Evolutionary conservation across 2,329 filamentous ascomycete genomes (phyloP), one percentile per base, ranked within the genome.

Genomic region (Alternaria viburni): DNA sequence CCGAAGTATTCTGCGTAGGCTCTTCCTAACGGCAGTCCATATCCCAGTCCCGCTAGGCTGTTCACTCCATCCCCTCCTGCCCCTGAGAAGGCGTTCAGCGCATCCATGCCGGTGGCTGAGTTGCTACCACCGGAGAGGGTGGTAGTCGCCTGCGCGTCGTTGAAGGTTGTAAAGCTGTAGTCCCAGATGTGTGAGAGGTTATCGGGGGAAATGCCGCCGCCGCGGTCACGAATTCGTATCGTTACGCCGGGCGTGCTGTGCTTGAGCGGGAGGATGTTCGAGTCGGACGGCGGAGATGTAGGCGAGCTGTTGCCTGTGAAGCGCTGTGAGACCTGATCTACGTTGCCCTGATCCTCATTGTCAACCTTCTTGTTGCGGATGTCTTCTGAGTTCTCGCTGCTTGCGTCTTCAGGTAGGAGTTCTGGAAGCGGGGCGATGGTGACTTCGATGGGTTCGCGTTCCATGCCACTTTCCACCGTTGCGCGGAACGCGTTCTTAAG

Each of bases 1-100:
- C 96, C 96, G 83, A 99, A 99, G 74, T 98, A 99, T 83, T 99
- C 95, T 1, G 96, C 96, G 76, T 99, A 99, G 0, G 96, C 95
- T 65, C 96, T 87, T 57, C 93, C 93, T 21, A 99, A 81, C 1
- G 96, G 96, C 66, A 99, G 78, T 0, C 96, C 96, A 77, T 99
- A 99, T 1, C 96, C 96, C 52, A 99, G 81, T 0, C 96, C 96
- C 0, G 96, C 96, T 63, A 99, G 74, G 61, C 80, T 96, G 47
- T 92, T 95, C 76, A 91, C 94, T 1, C 88, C 87, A 55, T 92
- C 91, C 0, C 87, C 89, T 58, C 89, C 90, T 28, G 89, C 88
- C 2, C 87, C 87, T 1, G 91, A 90, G 52, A 97, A 90, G 5
- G 90, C 89, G 72, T 90, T 91, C 65, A 97, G 81, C 0, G 91